These are phyloP conservation scores for Thelephora terrestris DNA, from an alignment of 1,284 basidiomycete species.

Conservation along the genomic window DNA sequence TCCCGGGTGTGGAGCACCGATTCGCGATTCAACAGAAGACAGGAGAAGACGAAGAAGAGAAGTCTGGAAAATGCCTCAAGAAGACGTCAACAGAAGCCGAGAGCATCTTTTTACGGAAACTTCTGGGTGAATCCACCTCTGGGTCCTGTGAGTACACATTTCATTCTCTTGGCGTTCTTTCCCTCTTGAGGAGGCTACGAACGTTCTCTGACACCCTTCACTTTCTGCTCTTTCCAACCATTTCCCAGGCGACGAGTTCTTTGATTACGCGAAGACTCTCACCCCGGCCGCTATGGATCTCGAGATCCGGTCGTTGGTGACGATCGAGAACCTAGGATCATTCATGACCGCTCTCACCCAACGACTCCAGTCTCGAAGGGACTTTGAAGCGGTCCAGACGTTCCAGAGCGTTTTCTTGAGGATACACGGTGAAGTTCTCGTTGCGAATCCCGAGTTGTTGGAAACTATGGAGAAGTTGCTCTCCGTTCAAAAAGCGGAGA, in stretches of 20 bases:
- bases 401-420: constrained; percentile 78
- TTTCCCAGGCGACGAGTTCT: constrained; percentile 68
- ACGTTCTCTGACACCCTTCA: not conserved
- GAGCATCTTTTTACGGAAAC: constrained; percentile 65
- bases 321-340: constrained; percentile 49
- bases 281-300: constrained; percentile 88
- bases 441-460: constrained; percentile 57
- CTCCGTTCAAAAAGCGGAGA: constrained; percentile 62
- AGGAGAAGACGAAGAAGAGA: constrained; percentile 26
- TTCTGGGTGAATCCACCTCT: constrained; percentile 46
- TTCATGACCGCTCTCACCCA: constrained; percentile 72
- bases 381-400: constrained; percentile 95
- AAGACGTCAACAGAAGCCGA: constrained; percentile 47
- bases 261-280: constrained; percentile 77
- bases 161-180: constrained; percentile 1
- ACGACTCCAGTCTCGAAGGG: constrained; percentile 70
- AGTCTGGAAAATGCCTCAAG: constrained; percentile 44
- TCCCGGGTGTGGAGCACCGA: constrained; percentile 74
- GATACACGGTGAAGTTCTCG: constrained; percentile 76
- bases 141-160: constrained; percentile 57
- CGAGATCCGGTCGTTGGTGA: constrained; percentile 77
- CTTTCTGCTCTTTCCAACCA: not conserved
- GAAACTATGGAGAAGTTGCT: constrained; percentile 46
- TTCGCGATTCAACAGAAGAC: constrained; percentile 50
- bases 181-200: not conserved